These are phyloP conservation scores for Aspergillus tubingensis DNA, from an alignment of 2,329 filamentous ascomycete species.

Conservation along the genomic window DNA sequence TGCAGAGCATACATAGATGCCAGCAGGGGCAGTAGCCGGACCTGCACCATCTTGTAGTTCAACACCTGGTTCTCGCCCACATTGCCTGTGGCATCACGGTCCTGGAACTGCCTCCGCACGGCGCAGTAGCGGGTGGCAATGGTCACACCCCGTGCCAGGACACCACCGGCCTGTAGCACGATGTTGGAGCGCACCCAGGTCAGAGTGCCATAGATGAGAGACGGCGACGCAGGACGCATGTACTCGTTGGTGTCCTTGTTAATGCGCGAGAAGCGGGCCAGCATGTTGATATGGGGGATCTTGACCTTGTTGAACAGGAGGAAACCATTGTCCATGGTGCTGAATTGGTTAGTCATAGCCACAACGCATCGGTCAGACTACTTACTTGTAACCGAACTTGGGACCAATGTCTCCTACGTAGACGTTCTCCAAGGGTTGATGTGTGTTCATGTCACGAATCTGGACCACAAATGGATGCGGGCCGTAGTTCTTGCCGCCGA, in stretches of 20 bases:
- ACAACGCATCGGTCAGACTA: not conserved
- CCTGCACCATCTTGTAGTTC: constrained; percentile 80
- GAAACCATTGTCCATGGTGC: constrained; percentile 80
- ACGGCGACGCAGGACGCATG: constrained; percentile 64
- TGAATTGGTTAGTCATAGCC: constrained; percentile 22
- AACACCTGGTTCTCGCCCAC: constrained; percentile 72
- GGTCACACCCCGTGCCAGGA: constrained; percentile 73
- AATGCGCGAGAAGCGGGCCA: constrained; percentile 69
- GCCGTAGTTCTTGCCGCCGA: constrained; percentile 68
- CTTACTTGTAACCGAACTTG: constrained; percentile 72
- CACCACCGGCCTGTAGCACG: constrained; percentile 70
- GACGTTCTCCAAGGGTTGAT: constrained; percentile 67
- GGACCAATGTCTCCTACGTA: constrained; percentile 80
- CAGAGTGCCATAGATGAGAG: constrained; percentile 72
- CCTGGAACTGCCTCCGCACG: constrained; percentile 75
- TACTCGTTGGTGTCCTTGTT: constrained; percentile 70
- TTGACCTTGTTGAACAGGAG: constrained; percentile 75
- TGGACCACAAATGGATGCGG: constrained; percentile 79
- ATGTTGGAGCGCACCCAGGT: constrained; percentile 75
- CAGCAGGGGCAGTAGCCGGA: constrained; percentile 69
- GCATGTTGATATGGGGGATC: constrained; percentile 72
- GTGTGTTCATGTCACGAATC: constrained; percentile 69
- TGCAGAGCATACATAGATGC: constrained; percentile 76
- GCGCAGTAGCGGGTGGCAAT: constrained; percentile 75
- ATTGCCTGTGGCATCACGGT: constrained; percentile 64